Percentiles rank a stretch among this genome's conserved stretches.
phyloP scores from a whole-genome alignment of 2,329 filamentous ascomycete species.

The Sporothrix luriei region DNA sequence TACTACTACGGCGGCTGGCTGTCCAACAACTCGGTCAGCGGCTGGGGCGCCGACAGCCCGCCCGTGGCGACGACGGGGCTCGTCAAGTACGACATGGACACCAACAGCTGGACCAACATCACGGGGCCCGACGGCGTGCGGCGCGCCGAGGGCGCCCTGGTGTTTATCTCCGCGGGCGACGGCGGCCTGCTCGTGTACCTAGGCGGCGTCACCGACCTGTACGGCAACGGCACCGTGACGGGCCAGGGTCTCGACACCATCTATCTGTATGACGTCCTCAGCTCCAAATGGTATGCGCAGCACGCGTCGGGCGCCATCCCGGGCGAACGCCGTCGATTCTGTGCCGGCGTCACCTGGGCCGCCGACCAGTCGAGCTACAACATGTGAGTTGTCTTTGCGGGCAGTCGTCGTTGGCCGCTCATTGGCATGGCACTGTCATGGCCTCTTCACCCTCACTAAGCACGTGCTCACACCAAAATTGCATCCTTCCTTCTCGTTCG shows the following conservation, averaged over 20 bases:
- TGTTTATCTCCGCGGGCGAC: slow-evolving; percentile 63
- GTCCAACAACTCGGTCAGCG: slow-evolving; percentile 55
- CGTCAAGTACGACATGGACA: slow-evolving; percentile 59
- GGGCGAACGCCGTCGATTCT: slow-evolving; percentile 58
- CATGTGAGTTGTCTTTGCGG: slow-evolving; percentile 51
- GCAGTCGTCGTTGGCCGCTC: background rate
- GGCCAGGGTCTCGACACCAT: slow-evolving; percentile 55
- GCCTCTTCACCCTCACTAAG: background rate
- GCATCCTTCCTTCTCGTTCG: background rate
- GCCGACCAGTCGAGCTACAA: slow-evolving; percentile 64
- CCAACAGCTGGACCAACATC: slow-evolving; percentile 55
- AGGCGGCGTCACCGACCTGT: slow-evolving; percentile 58
- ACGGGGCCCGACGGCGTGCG: slow-evolving; percentile 57
- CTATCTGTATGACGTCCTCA: slow-evolving; percentile 62
- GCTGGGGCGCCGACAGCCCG: slow-evolving; percentile 50
- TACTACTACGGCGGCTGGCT: slow-evolving; percentile 67
- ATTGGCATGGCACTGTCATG: background rate
- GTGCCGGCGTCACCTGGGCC: slow-evolving; percentile 62
- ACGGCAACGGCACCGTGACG: slow-evolving; percentile 51
- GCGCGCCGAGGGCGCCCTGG: slow-evolving; percentile 62
- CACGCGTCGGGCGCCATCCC: slow-evolving; percentile 58
- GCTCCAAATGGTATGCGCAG: slow-evolving; percentile 63
- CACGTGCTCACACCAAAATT: background rate
- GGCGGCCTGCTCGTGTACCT: slow-evolving; percentile 63
- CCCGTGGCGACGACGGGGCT: slow-evolving; percentile 55